phyloP scores from a whole-genome alignment of 1,139 yeast species.

The Suhomyces guaymorum region DNA sequence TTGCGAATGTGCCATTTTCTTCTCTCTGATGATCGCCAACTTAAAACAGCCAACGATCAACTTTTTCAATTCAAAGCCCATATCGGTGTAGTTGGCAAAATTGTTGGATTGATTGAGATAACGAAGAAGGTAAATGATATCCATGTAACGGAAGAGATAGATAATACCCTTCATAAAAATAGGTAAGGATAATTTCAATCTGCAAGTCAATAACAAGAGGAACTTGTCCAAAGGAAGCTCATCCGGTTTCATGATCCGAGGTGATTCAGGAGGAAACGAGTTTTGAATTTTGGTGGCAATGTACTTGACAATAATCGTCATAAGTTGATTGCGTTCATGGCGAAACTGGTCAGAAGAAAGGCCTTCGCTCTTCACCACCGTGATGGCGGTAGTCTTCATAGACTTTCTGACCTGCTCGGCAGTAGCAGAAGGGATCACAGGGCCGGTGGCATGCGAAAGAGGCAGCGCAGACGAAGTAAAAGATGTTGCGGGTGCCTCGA shows the following conservation, averaged over 20 bases:
- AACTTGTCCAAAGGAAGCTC: conserved; percentile 47
- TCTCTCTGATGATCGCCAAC: conserved; percentile 40
- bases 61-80: conserved; percentile 48
- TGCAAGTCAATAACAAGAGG: conserved; percentile 39
- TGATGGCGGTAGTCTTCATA: conserved; percentile 9
- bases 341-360: conserved; percentile 15
- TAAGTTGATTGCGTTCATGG: conserved; percentile 33
- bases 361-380: background rate
- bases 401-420: conserved; percentile 22
- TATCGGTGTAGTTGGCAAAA: conserved; percentile 35
- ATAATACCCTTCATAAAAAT: conserved; percentile 46
- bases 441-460: conserved; percentile 11
- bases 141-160: conserved; percentile 51
- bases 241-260: conserved; percentile 23
- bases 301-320: conserved; percentile 48
- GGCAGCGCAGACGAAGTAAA: no score
- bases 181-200: conserved; percentile 39
- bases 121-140: conserved; percentile 47
- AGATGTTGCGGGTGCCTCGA: background rate
- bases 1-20: conserved; percentile 12
- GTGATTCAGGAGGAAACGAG: conserved; percentile 46
- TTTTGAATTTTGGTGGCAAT: conserved; percentile 47
- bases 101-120: conserved; percentile 52
- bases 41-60: conserved; percentile 49
- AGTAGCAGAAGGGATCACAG: conserved; percentile 13